Evolutionary conservation across 2,329 filamentous ascomycete genomes (phyloP), one percentile per base, ranked within the genome.

Genomic region (Phaeophleospora eucalypticola): DNA sequence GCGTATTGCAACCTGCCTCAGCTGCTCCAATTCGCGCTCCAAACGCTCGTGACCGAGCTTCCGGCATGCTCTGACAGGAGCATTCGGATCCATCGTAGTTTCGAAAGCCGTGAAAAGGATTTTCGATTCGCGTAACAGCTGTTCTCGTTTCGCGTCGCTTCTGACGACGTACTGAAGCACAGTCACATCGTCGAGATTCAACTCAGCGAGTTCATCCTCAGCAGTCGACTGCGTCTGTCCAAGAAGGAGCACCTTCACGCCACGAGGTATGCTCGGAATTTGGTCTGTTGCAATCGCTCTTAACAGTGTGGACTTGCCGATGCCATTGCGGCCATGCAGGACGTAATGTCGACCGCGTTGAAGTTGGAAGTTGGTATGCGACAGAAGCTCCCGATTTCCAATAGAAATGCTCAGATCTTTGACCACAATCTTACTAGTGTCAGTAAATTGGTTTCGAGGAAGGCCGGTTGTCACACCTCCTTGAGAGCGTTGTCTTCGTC

Each of bases 281-380:
- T 89, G 74, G 58, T 87, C 87, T 51, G 89, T 82, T 3, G 82
- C 84, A 56, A 94, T 82, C 1, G 88, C 87, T 59, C 80, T 80
- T 14, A 93, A 71, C 4, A 91, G 68, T 0, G 86, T 91, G 3
- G 86, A 90, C 63, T 94, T 94, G 4, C 88, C 89, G 2, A 83
- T 85, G 0, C 88, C 88, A 67, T 94, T 94, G 4, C 86, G 77
- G 0, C 88, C 89, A 16, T 91, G 74, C 1, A 94, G 72, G 0
- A 87, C 87, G 72, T 94, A 94, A 51, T 86, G 77, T 37, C 82
- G 75, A 0, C 86, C 84, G 41, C 82, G 79, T 54, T 91, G 87
- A 2, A 94, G 69, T 18, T 82, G 79, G 29, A 94, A 68, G 46
- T 82, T 82, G 1, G 84, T 85, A 63, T 85, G 80, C 8, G 73